Evolutionary conservation across 441 rosid genomes (phyloP), one percentile per base, ranked within the genome.

Genomic region (Eruca vesicaria): DNA sequence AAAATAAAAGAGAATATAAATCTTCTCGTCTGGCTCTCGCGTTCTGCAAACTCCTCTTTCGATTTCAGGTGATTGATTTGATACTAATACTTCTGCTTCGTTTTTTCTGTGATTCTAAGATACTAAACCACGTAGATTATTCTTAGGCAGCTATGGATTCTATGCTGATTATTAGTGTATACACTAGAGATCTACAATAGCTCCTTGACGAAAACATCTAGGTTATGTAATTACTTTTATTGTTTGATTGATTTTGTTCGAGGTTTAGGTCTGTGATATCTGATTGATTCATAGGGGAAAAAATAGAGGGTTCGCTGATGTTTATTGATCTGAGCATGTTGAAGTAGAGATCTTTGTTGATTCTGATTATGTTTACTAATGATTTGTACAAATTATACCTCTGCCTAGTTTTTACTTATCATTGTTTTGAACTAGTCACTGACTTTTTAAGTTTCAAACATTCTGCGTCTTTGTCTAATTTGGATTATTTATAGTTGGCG

Each of bases 21-120:
- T 9, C 55, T 68, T 36, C 28, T 7, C 50, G 11, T 71, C 9
- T 33, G 57, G 15, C 18, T 70, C 71, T 67, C 38, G 28, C 70
- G 74, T 68, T 68, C 78, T 14, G 80, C 61, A 9, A 57, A 7
- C 12, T 68, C 67, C 16, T 63, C 66, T 56, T 14, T 57, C 78
- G 78, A 78, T 73, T 68, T 67, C 78, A 78, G 81, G 81, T 78
- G 71, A 68, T 43, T 68, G 58, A 59, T 67, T 72, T 18, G 19
- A 52, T 77, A 14, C 55, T 63, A 38, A 65, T 59, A 53, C 9
- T 23, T 69, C 71, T 41, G 41, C 62, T 57, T 66, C 43, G 16
- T 36, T 66, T 35, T 77, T 15, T 35, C 10, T 50, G 6, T 9
- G n/a, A n/a, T n/a, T n/a, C n/a, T n/a, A n/a, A n/a, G n/a, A n/a